Percentiles rank a stretch among this genome's conserved stretches.
Conservation (phyloP, 495 filamentous ascomycete species). For the Talaromyces trachyspermus region DNA sequence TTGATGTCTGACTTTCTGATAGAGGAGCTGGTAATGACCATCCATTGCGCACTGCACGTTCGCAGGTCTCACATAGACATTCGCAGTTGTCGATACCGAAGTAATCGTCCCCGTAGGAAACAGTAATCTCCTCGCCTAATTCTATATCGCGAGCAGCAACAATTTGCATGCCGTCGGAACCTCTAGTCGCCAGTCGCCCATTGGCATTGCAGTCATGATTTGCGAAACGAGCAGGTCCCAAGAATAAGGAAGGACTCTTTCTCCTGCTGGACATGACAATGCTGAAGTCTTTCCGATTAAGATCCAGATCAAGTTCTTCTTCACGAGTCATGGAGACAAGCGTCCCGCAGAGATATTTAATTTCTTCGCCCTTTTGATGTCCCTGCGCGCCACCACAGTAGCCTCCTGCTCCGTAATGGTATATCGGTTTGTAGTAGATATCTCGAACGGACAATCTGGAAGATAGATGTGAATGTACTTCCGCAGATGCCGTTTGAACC, state of each 20-base stretch:
- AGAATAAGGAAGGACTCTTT: conserved; percentile 79
- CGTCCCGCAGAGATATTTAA: conserved; percentile 86
- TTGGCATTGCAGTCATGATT: conserved; percentile 98
- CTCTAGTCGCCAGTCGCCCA: conserved; percentile 71
- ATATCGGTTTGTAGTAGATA: conserved; percentile 90
- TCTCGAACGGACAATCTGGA: conserved; percentile 88
- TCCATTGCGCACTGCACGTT: conserved; percentile 66
- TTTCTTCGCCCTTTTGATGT: conserved; percentile 72
- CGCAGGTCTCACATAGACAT: conserved; percentile 86
- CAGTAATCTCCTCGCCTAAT: conserved; percentile 89
- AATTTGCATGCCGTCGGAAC: conserved; percentile 81
- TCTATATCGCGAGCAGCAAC: conserved; percentile 72
- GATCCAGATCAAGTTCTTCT: conserved; percentile 74
- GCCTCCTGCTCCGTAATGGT: conserved; percentile 87
- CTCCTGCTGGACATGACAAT: conserved; percentile 90
- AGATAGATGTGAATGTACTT: conserved; percentile 92
- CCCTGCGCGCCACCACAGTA: conserved; percentile 71
- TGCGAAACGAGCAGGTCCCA: conserved; percentile 90
- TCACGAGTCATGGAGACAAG: conserved; percentile 83
- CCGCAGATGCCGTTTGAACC: conserved; percentile 78
- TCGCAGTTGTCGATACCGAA: conserved; percentile 94
- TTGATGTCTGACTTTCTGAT: conserved; percentile 28
- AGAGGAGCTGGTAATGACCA: conserved; percentile 53
- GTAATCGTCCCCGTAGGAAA: conserved; percentile 91
- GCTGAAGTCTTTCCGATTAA: conserved; percentile 84